Percentiles rank a stretch among this genome's conserved stretches.
Conservation (phyloP, 345 rosid genomes). For the Toxicodendron radicans region DNA sequence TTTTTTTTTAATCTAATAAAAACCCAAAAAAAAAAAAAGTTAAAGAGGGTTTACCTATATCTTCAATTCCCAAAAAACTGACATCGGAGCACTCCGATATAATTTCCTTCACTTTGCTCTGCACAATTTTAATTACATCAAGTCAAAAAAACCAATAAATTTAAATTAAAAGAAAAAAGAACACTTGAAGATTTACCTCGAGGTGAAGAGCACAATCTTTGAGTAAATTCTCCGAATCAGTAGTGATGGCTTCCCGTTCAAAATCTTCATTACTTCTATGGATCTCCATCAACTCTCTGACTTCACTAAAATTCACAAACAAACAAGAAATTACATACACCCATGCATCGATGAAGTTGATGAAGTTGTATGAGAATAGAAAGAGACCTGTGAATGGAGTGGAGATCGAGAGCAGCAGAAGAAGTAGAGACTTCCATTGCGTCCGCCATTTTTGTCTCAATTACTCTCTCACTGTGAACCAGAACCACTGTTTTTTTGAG, state of each 20-base stretch:
- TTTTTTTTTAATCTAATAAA: no score
- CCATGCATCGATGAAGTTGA: background rate
- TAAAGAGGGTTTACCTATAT: conserved; percentile 44
- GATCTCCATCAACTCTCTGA: conserved; percentile 51
- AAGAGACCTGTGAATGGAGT: conserved; percentile 39
- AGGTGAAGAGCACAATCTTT: conserved; percentile 51
- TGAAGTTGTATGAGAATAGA: no score
- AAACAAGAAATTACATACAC: background rate
- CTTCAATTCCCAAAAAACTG: conserved; percentile 58
- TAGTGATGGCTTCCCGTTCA: conserved; percentile 16
- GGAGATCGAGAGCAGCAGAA: conserved; percentile 36
- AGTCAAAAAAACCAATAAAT: background rate
- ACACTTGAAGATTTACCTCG: conserved; percentile 41
- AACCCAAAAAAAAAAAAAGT: background rate
- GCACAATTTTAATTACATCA: conserved; percentile 8
- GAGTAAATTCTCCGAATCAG: conserved; percentile 44
- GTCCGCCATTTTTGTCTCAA: conserved; percentile 18
- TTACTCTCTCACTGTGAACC: no score
- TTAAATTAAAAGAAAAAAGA: background rate
- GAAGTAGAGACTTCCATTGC: conserved; percentile 33
- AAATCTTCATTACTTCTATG: conserved; percentile 32
- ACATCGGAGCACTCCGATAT: conserved; percentile 53
- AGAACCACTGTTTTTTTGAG: conserved; percentile 6
- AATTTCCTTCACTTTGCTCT: conserved; percentile 66
- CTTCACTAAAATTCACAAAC: conserved; percentile 37